Conservation (phyloP, 352 stramenopile genomes). For the Pythium rhizo-oryzae region DNA sequence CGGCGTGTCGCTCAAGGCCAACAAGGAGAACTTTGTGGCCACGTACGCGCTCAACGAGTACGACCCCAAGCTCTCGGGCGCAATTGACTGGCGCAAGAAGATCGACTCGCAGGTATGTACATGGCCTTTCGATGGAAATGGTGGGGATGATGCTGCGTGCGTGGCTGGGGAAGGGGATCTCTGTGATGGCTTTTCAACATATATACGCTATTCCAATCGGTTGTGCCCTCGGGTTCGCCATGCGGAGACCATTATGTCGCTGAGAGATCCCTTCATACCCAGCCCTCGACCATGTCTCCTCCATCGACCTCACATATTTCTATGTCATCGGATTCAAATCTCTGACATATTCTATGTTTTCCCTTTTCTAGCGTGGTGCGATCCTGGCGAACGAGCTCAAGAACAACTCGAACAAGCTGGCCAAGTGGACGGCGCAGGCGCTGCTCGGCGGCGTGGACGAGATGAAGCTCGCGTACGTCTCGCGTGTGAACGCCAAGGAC, state of each 20-base stretch:
- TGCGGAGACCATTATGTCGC: constrained; percentile 37
- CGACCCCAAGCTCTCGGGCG: constrained; percentile 89
- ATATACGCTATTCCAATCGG: constrained; percentile 56
- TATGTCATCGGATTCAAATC: background rate
- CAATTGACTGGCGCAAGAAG: constrained; percentile 96
- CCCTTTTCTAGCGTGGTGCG: constrained; percentile 86
- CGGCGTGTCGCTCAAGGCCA: constrained; percentile 86
- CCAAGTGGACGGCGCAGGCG: constrained; percentile 97
- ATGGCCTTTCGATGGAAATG: background rate
- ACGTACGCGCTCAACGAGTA: constrained; percentile 98
- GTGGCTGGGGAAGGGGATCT: constrained; percentile 34
- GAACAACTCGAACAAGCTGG: constrained; percentile 99
- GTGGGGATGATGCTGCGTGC: constrained; percentile 1
- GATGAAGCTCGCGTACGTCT: constrained; percentile 99
- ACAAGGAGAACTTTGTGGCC: constrained; percentile 92
- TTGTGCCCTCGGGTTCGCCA: constrained; percentile 10
- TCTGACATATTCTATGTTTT: constrained; percentile 16
- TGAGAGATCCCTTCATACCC: constrained; percentile 30
- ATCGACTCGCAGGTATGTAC: constrained; percentile 92
- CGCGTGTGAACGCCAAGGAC: constrained; percentile 93
- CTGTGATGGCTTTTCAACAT: constrained; percentile 59
- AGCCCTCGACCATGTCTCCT: background rate
- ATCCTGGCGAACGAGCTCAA: constrained; percentile 98
- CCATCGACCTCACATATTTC: background rate
- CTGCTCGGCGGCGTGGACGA: constrained; percentile 95